A percentile compares a stretch with the other conserved stretches of the same genome.
phyloP scores from a whole-genome alignment of 2,329 filamentous ascomycete species.

The Cladosporium sp. region DNA sequence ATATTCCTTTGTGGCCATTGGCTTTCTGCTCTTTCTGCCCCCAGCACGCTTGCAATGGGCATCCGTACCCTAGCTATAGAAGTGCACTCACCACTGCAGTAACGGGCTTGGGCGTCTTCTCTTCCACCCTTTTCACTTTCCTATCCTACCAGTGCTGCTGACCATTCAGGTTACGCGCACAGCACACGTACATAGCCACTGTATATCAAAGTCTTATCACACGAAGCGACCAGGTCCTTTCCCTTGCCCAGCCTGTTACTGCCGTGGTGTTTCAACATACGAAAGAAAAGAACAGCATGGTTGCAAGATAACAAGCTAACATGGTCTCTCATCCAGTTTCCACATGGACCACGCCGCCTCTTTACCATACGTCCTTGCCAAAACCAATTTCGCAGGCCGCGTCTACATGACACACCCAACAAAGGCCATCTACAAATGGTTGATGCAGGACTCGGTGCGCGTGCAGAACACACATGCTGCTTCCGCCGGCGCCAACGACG shows the following conservation, averaged over 20 bases:
- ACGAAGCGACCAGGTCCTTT: constrained; percentile 6
- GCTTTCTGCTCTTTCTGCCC: background rate
- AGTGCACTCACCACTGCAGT: constrained; percentile 1
- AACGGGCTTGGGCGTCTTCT: background rate
- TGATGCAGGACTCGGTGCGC: constrained; percentile 93
- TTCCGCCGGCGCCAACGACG: constrained; percentile 26
- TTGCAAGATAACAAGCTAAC: constrained; percentile 11
- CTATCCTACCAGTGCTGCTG: constrained; percentile 4
- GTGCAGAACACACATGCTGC: constrained; percentile 53
- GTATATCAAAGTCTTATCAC: constrained; percentile 30
- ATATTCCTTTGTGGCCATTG: background rate
- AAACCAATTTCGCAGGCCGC: constrained; percentile 93
- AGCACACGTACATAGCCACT: constrained; percentile 27
- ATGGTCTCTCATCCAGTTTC: constrained; percentile 60
- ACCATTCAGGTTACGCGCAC: constrained; percentile 1
- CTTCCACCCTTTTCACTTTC: background rate
- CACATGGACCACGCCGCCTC: constrained; percentile 98
- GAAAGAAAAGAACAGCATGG: background rate
- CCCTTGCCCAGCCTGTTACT: constrained; percentile 8
- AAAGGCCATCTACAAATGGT: constrained; percentile 99
- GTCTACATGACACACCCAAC: constrained; percentile 99
- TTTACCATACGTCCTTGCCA: constrained; percentile 93
- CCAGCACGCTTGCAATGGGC: too few species aligned
- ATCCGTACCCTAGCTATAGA: background rate
- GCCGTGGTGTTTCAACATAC: constrained; percentile 4